phyloP scores from a whole-genome alignment of 352 stramenopile genomes.

The Phytopythium sindhum region DNA sequence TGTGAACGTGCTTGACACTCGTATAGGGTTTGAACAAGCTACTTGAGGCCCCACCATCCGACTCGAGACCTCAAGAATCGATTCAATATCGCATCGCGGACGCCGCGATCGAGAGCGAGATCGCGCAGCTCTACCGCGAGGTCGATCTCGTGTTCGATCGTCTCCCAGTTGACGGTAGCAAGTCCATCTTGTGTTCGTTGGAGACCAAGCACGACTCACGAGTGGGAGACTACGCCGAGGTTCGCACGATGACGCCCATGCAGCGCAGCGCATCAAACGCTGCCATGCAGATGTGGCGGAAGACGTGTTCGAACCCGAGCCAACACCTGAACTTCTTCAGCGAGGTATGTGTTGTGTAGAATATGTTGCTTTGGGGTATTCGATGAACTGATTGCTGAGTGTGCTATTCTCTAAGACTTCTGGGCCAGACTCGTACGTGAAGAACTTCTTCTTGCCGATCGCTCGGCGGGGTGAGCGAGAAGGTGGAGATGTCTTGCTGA shows the following conservation, averaged over 20 bases:
- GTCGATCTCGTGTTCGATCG: conserved; percentile 8
- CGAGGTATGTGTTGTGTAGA: background rate
- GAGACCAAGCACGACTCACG: conserved; percentile 3
- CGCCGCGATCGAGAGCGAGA: conserved; percentile 9
- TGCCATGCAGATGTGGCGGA: conserved; percentile 7
- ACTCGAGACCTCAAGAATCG: background rate
- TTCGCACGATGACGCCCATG: conserved; percentile 6
- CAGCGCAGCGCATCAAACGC: conserved; percentile 5
- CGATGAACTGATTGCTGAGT: background rate
- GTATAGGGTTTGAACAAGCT: background rate
- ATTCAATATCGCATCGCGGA: conserved; percentile 3
- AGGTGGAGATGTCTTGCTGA: conserved; percentile 6
- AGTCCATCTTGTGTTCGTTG: conserved; percentile 6
- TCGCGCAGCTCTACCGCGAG: conserved; percentile 7
- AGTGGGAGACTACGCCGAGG: background rate
- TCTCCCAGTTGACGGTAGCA: background rate
- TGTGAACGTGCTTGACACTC: background rate
- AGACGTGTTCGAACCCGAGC: conserved; percentile 7
- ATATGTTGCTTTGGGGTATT: background rate
- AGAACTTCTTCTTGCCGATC: conserved; percentile 9
- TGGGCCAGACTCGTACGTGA: conserved; percentile 6
- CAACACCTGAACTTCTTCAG: conserved; percentile 10
- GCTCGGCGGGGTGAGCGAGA: background rate
- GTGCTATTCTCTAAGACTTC: background rate
- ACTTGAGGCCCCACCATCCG: background rate